Evolutionary conservation across 1,284 basidiomycete genomes (phyloP).

Genomic region (Coniferiporia weirii): DNA sequence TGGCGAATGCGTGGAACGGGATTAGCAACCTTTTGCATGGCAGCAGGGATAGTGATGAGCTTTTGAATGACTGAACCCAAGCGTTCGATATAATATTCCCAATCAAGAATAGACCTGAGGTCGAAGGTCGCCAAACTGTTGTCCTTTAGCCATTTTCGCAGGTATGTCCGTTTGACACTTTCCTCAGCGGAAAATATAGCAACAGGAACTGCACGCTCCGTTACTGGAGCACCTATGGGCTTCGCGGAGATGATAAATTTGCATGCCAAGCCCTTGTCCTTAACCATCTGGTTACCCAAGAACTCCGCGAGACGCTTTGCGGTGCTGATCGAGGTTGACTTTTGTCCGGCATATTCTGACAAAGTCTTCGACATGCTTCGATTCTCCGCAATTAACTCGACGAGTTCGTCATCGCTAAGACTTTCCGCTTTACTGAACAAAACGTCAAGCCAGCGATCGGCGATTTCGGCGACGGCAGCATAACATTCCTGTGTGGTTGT

Average conservation of each 20-base stretch:
- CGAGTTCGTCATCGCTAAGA: constrained; percentile 87
- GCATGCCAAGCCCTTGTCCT: constrained; percentile 98
- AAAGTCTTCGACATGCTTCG: constrained; percentile 97
- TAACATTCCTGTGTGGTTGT: constrained; percentile 95
- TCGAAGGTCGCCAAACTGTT: constrained; percentile 87
- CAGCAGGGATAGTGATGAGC: constrained; percentile 98
- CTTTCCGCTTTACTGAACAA: constrained; percentile 83
- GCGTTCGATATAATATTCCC: constrained; percentile 98
- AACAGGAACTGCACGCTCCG: constrained; percentile 96
- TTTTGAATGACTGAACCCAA: constrained; percentile 98
- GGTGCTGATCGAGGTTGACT: constrained; percentile 97
- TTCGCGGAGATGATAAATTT: constrained; percentile 98
- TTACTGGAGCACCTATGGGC: constrained; percentile 91
- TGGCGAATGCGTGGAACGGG: constrained; percentile 95
- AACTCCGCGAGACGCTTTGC: constrained; percentile 95
- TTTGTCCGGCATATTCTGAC: constrained; percentile 93
- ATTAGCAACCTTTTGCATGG: constrained; percentile 96
- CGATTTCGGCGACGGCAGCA: constrained; percentile 87
- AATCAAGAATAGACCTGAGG: constrained; percentile 92
- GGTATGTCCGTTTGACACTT: constrained; percentile 82
- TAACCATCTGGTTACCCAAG: constrained; percentile 97
- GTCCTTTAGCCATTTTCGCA: constrained; percentile 97
- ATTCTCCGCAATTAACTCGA: constrained; percentile 98
- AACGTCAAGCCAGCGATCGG: constrained; percentile 97
- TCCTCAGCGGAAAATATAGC: constrained; percentile 98